Percentiles rank a stretch among this genome's conserved stretches.
Evolutionary conservation across 2,329 filamentous ascomycete genomes (phyloP).

Genomic region (Pseudogymnoascus destructans): DNA sequence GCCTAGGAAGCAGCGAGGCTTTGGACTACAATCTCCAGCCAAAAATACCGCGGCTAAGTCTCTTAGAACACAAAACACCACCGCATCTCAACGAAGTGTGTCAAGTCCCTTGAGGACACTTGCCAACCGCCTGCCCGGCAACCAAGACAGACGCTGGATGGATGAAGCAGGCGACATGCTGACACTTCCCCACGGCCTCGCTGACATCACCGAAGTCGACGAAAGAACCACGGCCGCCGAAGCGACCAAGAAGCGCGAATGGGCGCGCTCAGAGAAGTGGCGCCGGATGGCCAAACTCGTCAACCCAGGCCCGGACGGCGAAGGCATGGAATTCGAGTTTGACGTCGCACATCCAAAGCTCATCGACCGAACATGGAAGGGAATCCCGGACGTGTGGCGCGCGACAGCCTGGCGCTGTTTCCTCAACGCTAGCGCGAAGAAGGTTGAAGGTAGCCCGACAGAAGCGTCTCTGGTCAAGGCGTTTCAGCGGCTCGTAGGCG

Average conservation of each 20-base stretch:
- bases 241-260: slow-evolving; percentile 48
- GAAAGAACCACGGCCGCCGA: slow-evolving; percentile 39
- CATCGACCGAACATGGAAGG: slow-evolving; percentile 90
- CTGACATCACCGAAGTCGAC: slow-evolving; percentile 43
- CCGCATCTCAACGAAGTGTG: slow-evolving; percentile 31
- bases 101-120: slow-evolving; percentile 43
- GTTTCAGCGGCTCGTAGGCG: slow-evolving; percentile 60
- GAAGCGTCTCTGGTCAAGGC: slow-evolving; percentile 59
- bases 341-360: slow-evolving; percentile 73
- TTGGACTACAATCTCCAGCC: slow-evolving; percentile 32
- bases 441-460: slow-evolving; percentile 40
- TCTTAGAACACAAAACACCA: slow-evolving; percentile 37
- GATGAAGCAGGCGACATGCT: slow-evolving; percentile 58
- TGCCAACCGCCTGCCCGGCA: slow-evolving; percentile 46
- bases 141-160: slow-evolving; percentile 46
- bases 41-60: slow-evolving; percentile 46
- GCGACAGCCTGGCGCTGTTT: slow-evolving; percentile 92
- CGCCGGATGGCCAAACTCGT: slow-evolving; percentile 49
- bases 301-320: slow-evolving; percentile 28
- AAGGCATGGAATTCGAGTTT: slow-evolving; percentile 61
- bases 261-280: slow-evolving; percentile 52
- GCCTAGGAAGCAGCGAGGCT: slow-evolving; percentile 21
- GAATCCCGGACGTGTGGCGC: slow-evolving; percentile 92
- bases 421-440: slow-evolving; percentile 61
- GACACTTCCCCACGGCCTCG: slow-evolving; percentile 42